A percentile compares a stretch with the other conserved stretches of the same genome.
Conservation (phyloP, 345 rosid genomes). For the Crucihimalaya himalaica region DNA sequence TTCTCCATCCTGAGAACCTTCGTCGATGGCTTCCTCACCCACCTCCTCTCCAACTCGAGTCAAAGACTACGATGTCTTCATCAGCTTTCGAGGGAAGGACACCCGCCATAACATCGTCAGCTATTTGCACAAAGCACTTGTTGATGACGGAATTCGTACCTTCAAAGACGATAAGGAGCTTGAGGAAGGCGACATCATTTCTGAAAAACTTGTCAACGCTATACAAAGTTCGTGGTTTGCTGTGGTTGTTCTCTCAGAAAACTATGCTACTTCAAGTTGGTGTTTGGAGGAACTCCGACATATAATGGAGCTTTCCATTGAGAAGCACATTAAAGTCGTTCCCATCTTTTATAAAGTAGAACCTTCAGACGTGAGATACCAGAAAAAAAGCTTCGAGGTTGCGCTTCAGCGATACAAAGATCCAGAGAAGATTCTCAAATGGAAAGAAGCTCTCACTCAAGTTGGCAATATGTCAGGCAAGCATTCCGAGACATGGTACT, state of each 20-base stretch:
- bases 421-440: neutral
- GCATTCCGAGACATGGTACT: neutral
- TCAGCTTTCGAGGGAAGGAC: conserved; percentile 37
- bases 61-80: conserved; percentile 18
- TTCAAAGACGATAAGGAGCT: conserved; percentile 20
- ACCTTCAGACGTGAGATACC: conserved; percentile 14
- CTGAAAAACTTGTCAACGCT: neutral
- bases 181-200: neutral
- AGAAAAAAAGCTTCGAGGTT: conserved; percentile 22
- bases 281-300: conserved; percentile 23
- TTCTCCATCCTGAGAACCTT: no score
- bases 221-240: conserved; percentile 9
- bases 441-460: neutral
- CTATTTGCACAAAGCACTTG: neutral
- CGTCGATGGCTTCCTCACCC: no score
- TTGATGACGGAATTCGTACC: neutral
- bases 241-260: conserved; percentile 12
- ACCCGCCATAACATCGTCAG: conserved; percentile 11
- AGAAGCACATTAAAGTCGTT: neutral
- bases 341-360: conserved; percentile 24
- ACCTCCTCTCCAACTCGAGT: neutral
- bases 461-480: neutral
- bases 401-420: neutral
- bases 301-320: conserved; percentile 7
- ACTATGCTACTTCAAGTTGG: conserved; percentile 32